A percentile compares a stretch with the other conserved stretches of the same genome.
Conservation (phyloP, 345 rosid species). For the Cardamine chenopodiifolia region DNA sequence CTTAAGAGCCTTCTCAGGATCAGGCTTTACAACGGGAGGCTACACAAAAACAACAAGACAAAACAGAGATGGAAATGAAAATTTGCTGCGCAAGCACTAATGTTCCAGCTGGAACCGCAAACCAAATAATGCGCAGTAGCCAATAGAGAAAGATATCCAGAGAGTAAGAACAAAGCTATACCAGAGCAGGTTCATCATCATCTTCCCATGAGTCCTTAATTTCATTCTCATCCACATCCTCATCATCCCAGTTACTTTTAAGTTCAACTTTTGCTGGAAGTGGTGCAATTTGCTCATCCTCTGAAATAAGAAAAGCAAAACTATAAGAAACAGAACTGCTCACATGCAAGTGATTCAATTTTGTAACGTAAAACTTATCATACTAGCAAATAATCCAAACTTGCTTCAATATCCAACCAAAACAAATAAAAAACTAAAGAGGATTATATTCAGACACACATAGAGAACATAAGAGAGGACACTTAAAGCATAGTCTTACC, state of each 20-base stretch:
- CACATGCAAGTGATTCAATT: neutral
- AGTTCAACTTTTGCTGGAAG: conserved; percentile 53
- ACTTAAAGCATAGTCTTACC: conserved; percentile 16
- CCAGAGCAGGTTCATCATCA: conserved; percentile 82
- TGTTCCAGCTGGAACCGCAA: neutral
- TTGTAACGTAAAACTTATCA: neutral
- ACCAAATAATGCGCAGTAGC: neutral
- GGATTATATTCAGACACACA: neutral
- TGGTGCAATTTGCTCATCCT: conserved; percentile 69
- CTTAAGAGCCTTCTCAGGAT: conserved; percentile 49
- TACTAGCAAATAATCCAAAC: neutral
- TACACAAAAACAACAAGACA: conserved; percentile 18
- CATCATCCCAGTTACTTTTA: conserved; percentile 86
- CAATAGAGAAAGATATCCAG: neutral
- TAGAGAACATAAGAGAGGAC: neutral
- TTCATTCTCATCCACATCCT: conserved; percentile 82
- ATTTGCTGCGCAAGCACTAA: no score
- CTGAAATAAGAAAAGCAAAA: conserved; percentile 40
- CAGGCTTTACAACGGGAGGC: conserved; percentile 54
- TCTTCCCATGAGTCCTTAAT: conserved; percentile 99
- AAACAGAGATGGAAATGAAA: neutral
- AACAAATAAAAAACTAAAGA: no score
- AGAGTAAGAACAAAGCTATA: conserved; percentile 35
- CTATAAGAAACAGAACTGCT: conserved; percentile 22
- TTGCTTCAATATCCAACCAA: neutral